These are phyloP conservation scores for Chenopodium quinoa DNA, from an alignment of 148 eudicot genomes.

Conservation along the genomic window DNA sequence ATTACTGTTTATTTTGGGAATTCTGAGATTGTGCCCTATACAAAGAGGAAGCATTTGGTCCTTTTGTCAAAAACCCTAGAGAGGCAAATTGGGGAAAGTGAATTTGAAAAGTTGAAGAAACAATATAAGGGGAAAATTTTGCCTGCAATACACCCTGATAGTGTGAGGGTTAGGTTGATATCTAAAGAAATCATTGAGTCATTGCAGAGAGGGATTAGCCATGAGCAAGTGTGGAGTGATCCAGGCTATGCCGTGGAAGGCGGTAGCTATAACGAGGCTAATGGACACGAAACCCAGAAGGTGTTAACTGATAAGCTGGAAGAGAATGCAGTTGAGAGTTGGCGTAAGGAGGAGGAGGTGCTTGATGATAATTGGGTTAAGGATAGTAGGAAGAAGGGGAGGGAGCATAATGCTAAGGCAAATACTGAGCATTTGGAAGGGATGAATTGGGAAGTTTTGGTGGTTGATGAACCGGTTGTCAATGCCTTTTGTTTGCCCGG, in stretches of 20 bases:
- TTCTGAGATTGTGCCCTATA: constrained; percentile 63
- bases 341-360: constrained; percentile 64
- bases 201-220: constrained; percentile 67
- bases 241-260: constrained; percentile 42
- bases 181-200: constrained; percentile 69
- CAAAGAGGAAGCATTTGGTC: constrained; percentile 69
- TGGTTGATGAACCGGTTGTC: constrained; percentile 69
- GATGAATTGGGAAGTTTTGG: constrained; percentile 82
- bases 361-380: constrained; percentile 87
- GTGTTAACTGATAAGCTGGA: constrained; percentile 40
- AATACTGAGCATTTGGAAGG: constrained; percentile 69
- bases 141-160: constrained; percentile 77
- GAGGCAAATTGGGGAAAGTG: constrained; percentile 48
- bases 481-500: constrained; percentile 94
- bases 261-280: constrained; percentile 15
- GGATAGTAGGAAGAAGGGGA: constrained; percentile 63
- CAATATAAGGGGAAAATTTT: constrained; percentile 62
- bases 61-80: constrained; percentile 46
- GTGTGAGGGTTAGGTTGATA: constrained; percentile 64
- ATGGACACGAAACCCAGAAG: constrained; percentile 35
- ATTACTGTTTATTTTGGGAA: constrained; percentile 56
- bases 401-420: constrained; percentile 34
- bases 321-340: constrained; percentile 25
- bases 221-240: constrained; percentile 74
- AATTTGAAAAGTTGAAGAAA: constrained; percentile 44